Conservation (phyloP, 2,329 filamentous ascomycete species). For the Ceratocystis huliohia region DNA sequence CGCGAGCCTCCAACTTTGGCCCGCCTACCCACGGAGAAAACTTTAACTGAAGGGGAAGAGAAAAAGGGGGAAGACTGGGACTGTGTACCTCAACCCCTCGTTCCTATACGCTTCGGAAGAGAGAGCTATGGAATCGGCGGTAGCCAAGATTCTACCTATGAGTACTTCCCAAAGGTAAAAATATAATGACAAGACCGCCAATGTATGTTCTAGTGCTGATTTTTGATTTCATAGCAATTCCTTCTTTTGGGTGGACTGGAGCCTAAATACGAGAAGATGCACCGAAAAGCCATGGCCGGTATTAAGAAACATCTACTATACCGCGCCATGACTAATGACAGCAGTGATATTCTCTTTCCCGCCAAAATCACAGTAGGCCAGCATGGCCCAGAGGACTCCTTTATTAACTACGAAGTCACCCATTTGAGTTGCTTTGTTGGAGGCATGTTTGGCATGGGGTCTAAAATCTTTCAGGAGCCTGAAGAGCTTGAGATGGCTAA, state of each 20-base stretch:
- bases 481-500: constrained; percentile 51
- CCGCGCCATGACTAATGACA: constrained; percentile 55
- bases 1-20: neutral
- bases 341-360: constrained; percentile 58
- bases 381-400: constrained; percentile 30
- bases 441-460: constrained; percentile 55
- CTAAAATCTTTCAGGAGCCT: constrained; percentile 46
- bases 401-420: constrained; percentile 46
- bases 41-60: neutral
- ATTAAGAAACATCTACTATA: constrained; percentile 64
- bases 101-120: constrained; percentile 32
- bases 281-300: constrained; percentile 53
- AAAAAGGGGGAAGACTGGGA: constrained; percentile 25
- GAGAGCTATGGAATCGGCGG: constrained; percentile 50
- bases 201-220: constrained; percentile 22
- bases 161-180: constrained; percentile 52
- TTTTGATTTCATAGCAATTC: constrained; percentile 43
- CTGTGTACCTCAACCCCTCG: constrained; percentile 50
- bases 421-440: constrained; percentile 58
- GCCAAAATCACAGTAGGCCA: constrained; percentile 44
- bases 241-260: constrained; percentile 64
- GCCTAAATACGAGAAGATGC: constrained; percentile 59
- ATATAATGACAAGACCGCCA: neutral
- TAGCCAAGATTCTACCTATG: constrained; percentile 56
- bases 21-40: neutral